Percentiles rank a stretch among this genome's conserved stretches.
Conservation (phyloP, 345 rosid genomes). For the Cardiospermum halicacabum region DNA sequence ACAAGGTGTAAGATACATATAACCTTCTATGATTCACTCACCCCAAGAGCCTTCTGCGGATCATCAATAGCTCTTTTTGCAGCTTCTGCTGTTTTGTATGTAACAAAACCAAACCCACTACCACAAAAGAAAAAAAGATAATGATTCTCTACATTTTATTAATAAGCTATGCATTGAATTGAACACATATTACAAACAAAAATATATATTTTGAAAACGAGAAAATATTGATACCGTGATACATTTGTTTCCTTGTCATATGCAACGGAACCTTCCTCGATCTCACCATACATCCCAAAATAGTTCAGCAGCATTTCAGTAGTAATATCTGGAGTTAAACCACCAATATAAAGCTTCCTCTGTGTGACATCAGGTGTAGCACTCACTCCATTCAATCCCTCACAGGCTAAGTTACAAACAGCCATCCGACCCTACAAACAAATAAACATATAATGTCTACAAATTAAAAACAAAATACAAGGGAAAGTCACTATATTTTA, state of each 20-base stretch:
- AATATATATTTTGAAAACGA: background rate
- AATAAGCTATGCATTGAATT: background rate
- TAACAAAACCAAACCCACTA: conserved; percentile 71
- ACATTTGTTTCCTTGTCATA: conserved; percentile 64
- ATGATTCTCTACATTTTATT: conserved; percentile 1
- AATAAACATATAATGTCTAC: background rate
- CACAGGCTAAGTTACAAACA: conserved; percentile 62
- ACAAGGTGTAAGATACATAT: background rate
- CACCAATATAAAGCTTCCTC: conserved; percentile 63
- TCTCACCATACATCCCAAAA: conserved; percentile 53
- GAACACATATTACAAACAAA: background rate
- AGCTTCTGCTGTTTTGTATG: conserved; percentile 53
- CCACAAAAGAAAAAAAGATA: conserved; percentile 9
- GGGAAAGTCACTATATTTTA: background rate
- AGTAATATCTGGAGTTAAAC: conserved; percentile 52
- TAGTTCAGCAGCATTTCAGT: conserved; percentile 48
- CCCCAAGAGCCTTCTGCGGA: conserved; percentile 56
- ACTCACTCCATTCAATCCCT: conserved; percentile 48
- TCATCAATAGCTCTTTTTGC: conserved; percentile 61
- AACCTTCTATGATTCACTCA: conserved; percentile 14
- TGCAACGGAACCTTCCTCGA: conserved; percentile 70
- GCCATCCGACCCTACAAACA: conserved; percentile 55
- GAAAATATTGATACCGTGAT: conserved; percentile 36
- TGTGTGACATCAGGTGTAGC: conserved; percentile 43
- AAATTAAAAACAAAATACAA: background rate